Evolutionary conservation across 148 eudicot species (phyloP).

Genomic region (Dianthus caryophyllus): DNA sequence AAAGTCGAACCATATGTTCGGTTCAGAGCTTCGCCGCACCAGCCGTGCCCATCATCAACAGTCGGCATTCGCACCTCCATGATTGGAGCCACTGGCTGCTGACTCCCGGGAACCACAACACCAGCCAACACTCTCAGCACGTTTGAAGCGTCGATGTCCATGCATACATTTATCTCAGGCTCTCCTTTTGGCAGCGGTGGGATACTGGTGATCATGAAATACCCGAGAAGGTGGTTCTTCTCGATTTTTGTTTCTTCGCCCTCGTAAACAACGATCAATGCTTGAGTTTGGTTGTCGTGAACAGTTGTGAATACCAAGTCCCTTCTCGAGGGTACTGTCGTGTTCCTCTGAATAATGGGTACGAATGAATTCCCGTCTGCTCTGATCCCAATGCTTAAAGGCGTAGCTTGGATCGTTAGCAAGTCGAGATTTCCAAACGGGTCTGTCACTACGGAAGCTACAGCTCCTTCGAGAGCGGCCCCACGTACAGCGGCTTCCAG

Average conservation of each 20-base stretch:
- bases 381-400: constrained; percentile 61
- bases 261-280: constrained; percentile 70
- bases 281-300: constrained; percentile 69
- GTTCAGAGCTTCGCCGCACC: constrained; percentile 75
- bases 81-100: constrained; percentile 43
- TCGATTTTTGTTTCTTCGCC: constrained; percentile 52
- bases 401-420: constrained; percentile 79
- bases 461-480: constrained; percentile 91
- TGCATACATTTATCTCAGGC: constrained; percentile 66
- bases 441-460: constrained; percentile 75
- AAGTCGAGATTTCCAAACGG: constrained; percentile 82
- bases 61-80: constrained; percentile 95
- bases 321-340: constrained; percentile 57
- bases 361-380: constrained; percentile 56
- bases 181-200: constrained; percentile 67
- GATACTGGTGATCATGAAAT: constrained; percentile 66
- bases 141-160: constrained; percentile 82
- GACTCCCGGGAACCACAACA: constrained; percentile 51
- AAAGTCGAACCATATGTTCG: constrained; percentile 48
- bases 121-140: constrained; percentile 65
- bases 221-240: constrained; percentile 68
- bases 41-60: constrained; percentile 81
- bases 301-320: constrained; percentile 67
- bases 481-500: constrained; percentile 81
- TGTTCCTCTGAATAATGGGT: constrained; percentile 60